Conservation (phyloP, 2,329 filamentous ascomycete genomes). For the Neofusicoccum umdonicola region DNA sequence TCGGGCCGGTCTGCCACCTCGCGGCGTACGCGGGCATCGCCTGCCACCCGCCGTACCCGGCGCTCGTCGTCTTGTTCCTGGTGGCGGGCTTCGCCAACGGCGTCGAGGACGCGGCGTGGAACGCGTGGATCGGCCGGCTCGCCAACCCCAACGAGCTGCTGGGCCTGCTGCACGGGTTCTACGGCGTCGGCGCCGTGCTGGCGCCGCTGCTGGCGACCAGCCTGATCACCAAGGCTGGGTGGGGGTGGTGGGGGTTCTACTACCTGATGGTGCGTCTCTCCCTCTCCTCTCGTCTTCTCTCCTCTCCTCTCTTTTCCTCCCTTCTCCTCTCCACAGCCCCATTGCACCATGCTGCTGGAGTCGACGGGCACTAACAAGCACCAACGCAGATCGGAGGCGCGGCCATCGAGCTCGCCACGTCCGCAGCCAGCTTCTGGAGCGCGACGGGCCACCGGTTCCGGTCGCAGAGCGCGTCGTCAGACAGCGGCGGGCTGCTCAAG, state of each 20-base stretch:
- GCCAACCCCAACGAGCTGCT: conserved; percentile 69
- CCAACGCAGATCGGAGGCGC: conserved; percentile 50
- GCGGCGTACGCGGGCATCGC: conserved; percentile 63
- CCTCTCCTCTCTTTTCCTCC: no score
- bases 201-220: conserved; percentile 69
- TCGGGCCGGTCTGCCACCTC: conserved; percentile 63
- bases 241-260: conserved; percentile 73
- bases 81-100: conserved; percentile 71
- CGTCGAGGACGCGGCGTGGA: conserved; percentile 61
- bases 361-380: not conserved
- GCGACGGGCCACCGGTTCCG: conserved; percentile 60
- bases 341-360: not conserved
- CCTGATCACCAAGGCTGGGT: conserved; percentile 62
- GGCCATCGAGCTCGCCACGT: conserved; percentile 54
- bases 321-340: no score
- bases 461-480: conserved; percentile 31
- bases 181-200: conserved; percentile 69
- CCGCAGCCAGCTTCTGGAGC: conserved; percentile 60
- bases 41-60: conserved; percentile 67
- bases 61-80: conserved; percentile 62
- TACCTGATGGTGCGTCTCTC: conserved; percentile 64
- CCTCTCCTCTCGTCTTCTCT: no score
- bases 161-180: conserved; percentile 69
- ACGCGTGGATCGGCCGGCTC: conserved; percentile 69
- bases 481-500: conserved; percentile 49